These are phyloP conservation scores for Rhizopogon sp. DNA, from an alignment of 768 basidiomycete species.

Conservation along the genomic window DNA sequence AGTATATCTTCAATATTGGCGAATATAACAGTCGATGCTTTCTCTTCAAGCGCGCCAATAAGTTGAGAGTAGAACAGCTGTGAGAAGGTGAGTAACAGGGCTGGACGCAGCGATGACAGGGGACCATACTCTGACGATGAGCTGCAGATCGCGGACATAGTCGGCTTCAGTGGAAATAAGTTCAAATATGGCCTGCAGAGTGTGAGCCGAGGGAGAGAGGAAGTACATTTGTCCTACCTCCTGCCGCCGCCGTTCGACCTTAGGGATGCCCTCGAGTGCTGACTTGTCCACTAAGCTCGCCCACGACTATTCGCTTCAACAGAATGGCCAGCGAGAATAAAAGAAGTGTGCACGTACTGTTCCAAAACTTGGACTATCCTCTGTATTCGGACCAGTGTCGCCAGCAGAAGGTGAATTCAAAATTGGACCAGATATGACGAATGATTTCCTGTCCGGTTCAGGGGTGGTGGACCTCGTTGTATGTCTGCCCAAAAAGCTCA, in stretches of 20 bases:
- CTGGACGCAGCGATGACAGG: not conserved
- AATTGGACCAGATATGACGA: slow-evolving; percentile 70
- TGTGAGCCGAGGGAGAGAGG: not conserved
- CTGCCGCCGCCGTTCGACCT: slow-evolving; percentile 78
- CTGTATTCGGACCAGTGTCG: slow-evolving; percentile 25
- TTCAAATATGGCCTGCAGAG: slow-evolving; percentile 80
- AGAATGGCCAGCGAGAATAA: slow-evolving; percentile 1
- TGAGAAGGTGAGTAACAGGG: not conserved
- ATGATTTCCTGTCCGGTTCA: slow-evolving; percentile 37
- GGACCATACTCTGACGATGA: slow-evolving; percentile 75
- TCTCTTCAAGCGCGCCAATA: slow-evolving; percentile 63
- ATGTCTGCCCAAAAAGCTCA: slow-evolving; percentile 58
- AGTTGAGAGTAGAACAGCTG: slow-evolving; percentile 86
- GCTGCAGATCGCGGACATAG: slow-evolving; percentile 88
- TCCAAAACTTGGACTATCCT: not conserved
- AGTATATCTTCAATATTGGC: slow-evolving; percentile 93
- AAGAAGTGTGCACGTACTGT: not conserved
- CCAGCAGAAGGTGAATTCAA: slow-evolving; percentile 43
- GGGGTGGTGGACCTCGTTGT: slow-evolving; percentile 40
- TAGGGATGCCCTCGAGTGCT: slow-evolving; percentile 76
- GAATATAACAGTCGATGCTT: slow-evolving; percentile 80
- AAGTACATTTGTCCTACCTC: slow-evolving; percentile 46
- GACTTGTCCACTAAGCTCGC: slow-evolving; percentile 84
- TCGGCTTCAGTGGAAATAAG: slow-evolving; percentile 86
- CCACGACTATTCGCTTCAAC: slow-evolving; percentile 61